Base-by-base conservation (phyloP, 1,139 yeast species). In the Saccharomyces hybrid region DNA sequence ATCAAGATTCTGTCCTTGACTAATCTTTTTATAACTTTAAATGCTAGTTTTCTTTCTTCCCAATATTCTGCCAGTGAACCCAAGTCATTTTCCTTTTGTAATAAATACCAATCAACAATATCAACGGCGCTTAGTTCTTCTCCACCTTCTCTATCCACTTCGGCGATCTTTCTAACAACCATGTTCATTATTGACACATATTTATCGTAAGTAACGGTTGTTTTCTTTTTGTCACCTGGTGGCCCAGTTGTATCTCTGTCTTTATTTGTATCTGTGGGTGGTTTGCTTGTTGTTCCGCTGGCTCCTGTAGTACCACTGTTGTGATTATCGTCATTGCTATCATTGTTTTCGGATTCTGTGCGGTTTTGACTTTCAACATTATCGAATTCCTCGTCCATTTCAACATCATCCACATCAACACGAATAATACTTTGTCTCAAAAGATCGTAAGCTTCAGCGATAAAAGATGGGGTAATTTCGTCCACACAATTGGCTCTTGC, bases 401-500 rank as follows among this genome's bases (percentile, higher is more conserved):
- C 95, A 47, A 95, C 80, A 70, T 93, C 99, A 63, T 93, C 99
- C 73, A 87, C 87, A 68, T 93, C 98, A 49, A 93, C 98, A 61
- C 95, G 83, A 61, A 93, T 89, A 58, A 93, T 91, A 48, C 97
- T 88, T 72, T 89, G 96, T 66, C 95, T 83, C 63, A 93, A 77
- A 57, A 93, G 76, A 64, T 88, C 95, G 70, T 87, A 91, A 0
- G 99, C 99, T 69, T 95, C 99, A 2, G 91, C 87, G 47, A 93
- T 98, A 70, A 90, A 88, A 46, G 81, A 79, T 27, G 96, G 90
- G 0, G 95, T 84, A 57, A 95, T 88, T 57, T 82, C 88, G 61
- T 88, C 95, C 9, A 93, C 87, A 73, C 99, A 93, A 70, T 93
- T 93, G 46, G 99, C 97, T 62, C 97, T 81, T 0, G 99, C 99